Evolutionary conservation across 2,329 filamentous ascomycete genomes (phyloP).

Genomic region (Tolypocladium guangdongense): DNA sequence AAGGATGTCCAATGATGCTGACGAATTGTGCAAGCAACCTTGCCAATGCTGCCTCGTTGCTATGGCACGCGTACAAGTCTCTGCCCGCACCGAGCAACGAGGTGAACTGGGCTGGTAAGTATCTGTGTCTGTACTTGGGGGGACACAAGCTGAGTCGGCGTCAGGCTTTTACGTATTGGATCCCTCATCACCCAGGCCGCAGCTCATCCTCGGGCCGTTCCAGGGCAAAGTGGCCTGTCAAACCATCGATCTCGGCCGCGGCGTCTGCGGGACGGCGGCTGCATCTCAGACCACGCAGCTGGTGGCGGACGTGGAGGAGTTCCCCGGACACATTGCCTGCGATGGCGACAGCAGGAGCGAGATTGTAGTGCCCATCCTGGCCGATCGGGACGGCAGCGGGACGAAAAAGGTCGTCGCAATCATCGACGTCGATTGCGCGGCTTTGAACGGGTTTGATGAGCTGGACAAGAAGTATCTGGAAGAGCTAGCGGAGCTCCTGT

Average conservation of each 20-base stretch:
- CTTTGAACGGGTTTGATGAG: slow-evolving; percentile 54
- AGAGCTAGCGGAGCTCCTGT: slow-evolving; percentile 49
- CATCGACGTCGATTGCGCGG: slow-evolving; percentile 70
- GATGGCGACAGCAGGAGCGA: slow-evolving; percentile 68
- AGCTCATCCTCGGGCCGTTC: slow-evolving; percentile 69
- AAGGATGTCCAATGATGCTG: not conserved
- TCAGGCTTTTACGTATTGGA: slow-evolving; percentile 66
- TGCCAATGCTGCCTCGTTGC: slow-evolving; percentile 61
- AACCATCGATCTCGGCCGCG: slow-evolving; percentile 59
- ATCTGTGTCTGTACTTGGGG: not conserved
- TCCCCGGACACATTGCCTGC: slow-evolving; percentile 75
- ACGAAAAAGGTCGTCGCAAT: slow-evolving; percentile 52
- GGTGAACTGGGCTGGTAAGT: slow-evolving; percentile 66
- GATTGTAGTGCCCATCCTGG: slow-evolving; percentile 66
- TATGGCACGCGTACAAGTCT: slow-evolving; percentile 73
- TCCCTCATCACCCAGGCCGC: slow-evolving; percentile 27
- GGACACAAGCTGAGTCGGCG: not conserved
- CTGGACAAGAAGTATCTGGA: slow-evolving; percentile 58
- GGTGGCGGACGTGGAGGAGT: slow-evolving; percentile 58
- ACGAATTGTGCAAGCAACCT: slow-evolving; percentile 47
- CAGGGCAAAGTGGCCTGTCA: slow-evolving; percentile 75
- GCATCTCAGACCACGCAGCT: slow-evolving; percentile 50
- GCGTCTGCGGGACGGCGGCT: slow-evolving; percentile 67
- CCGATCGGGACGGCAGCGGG: slow-evolving; percentile 15
- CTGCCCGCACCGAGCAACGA: slow-evolving; percentile 51